A percentile compares a stretch with the other conserved stretches of the same genome.
Conservation (phyloP, 164 flowering plant genomes). For the Brasenia schreberi region DNA sequence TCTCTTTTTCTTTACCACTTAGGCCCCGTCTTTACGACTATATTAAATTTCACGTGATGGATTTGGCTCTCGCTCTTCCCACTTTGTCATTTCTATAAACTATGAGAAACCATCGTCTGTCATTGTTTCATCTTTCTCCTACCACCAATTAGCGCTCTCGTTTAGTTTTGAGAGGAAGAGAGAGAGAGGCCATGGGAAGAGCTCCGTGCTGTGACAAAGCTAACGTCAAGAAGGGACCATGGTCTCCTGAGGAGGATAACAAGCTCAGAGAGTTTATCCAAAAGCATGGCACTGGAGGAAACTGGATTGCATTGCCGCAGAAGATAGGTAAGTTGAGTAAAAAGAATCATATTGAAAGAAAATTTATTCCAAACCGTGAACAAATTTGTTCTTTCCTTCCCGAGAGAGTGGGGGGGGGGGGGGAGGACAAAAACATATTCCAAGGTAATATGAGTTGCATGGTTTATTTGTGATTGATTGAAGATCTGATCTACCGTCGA, state of each 20-base stretch:
- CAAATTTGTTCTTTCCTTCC: no score
- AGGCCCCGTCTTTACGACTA: not conserved
- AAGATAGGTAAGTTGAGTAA: conserved; percentile 41
- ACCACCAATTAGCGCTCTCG: not conserved
- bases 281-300: conserved; percentile 63
- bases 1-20: not conserved
- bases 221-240: conserved; percentile 84
- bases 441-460: no score
- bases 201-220: conserved; percentile 95
- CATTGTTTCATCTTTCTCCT: conserved; percentile 10
- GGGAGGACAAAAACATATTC: no score
- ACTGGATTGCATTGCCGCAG: conserved; percentile 86
- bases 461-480: no score
- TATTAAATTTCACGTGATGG: conserved; percentile 13
- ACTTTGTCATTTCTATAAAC: conserved; percentile 17
- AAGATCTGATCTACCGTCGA: no score
- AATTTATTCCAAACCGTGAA: no score
- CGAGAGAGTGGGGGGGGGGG: no score
- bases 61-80: conserved; percentile 27
- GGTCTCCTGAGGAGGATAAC: conserved; percentile 92
- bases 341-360: no score
- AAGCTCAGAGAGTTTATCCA: conserved; percentile 62
- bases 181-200: conserved; percentile 49
- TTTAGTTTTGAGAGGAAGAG: not conserved
- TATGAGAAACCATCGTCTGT: conserved; percentile 2